Percentiles rank a stretch among this genome's conserved stretches.
Evolutionary conservation across 2,329 filamentous ascomycete genomes (phyloP).

Genomic region (Colletotrichum nymphaeae): DNA sequence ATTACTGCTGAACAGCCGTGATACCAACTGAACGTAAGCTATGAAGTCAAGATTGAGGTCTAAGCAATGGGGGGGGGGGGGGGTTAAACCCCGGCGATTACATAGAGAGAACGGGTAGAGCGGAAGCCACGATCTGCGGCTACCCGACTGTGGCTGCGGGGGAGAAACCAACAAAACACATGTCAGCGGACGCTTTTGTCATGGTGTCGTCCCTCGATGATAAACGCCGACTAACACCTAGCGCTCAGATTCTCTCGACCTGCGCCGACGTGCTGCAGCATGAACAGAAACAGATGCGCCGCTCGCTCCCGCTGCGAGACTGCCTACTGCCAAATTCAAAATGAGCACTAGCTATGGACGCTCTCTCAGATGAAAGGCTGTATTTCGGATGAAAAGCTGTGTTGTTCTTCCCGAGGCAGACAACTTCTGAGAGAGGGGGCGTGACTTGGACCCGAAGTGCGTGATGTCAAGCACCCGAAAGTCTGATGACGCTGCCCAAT

Average conservation of each 20-base stretch:
- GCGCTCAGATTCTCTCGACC: not conserved
- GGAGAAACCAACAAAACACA: not conserved
- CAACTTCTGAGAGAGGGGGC: not conserved
- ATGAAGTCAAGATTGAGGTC: conserved; percentile 19
- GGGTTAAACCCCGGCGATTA: conserved; percentile 20
- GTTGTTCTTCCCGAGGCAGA: not conserved
- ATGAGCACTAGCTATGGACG: not conserved
- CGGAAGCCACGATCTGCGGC: conserved; percentile 18
- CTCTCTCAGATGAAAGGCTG: not conserved
- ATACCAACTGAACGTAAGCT: conserved; percentile 33
- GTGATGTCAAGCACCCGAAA: not conserved
- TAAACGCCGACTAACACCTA: conserved; percentile 11
- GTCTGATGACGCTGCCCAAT: conserved; percentile 7
- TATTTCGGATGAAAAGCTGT: not conserved
- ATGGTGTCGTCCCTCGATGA: not conserved
- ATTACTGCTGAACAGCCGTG: not conserved
- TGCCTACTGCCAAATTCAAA: not conserved
- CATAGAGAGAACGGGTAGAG: not conserved
- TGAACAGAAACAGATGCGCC: not conserved
- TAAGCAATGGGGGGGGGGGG: not conserved
- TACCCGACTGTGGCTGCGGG: not conserved
- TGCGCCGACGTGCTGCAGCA: not conserved
- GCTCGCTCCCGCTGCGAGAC: not conserved
- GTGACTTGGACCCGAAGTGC: not conserved
- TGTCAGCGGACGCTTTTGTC: conserved; percentile 11